These are phyloP conservation scores for Aegilops tauschii DNA, from an alignment of 176 grass and related monocot species.

Conservation along the genomic window DNA sequence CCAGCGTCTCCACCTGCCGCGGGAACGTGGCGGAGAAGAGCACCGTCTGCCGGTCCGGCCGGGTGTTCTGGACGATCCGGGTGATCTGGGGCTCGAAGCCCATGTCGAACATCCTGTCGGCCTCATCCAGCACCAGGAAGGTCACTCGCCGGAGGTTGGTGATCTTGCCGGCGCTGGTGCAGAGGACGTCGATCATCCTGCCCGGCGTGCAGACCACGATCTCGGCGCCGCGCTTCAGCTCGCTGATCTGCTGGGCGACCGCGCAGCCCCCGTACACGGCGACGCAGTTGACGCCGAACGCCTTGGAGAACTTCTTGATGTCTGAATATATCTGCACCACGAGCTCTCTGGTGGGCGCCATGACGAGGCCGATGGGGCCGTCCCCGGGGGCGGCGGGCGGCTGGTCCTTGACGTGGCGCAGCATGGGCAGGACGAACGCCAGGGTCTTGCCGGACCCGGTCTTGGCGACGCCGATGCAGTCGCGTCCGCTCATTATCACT, in stretches of 20 bases:
- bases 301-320: slow-evolving; percentile 87
- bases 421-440: slow-evolving; percentile 95
- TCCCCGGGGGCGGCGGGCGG: slow-evolving; percentile 74
- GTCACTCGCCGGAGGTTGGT: slow-evolving; percentile 88
- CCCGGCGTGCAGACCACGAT: slow-evolving; percentile 95
- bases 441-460: slow-evolving; percentile 96
- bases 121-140: slow-evolving; percentile 95
- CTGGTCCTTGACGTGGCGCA: slow-evolving; percentile 96
- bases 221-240: slow-evolving; percentile 90
- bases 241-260: slow-evolving; percentile 94
- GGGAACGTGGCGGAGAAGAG: slow-evolving; percentile 97
- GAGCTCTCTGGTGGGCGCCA: slow-evolving; percentile 95
- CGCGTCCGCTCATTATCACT: slow-evolving; percentile 89
- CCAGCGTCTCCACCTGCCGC: slow-evolving; percentile 85
- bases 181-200: slow-evolving; percentile 94
- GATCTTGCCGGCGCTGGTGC: slow-evolving; percentile 83
- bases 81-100: slow-evolving; percentile 97
- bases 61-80: slow-evolving; percentile 84
- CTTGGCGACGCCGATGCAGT: slow-evolving; percentile 93
- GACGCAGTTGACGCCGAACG: slow-evolving; percentile 84
- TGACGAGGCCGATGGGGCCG: slow-evolving; percentile 84
- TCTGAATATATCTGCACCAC: slow-evolving; percentile 93
- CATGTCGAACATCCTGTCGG: slow-evolving; percentile 99
- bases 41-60: slow-evolving; percentile 81
- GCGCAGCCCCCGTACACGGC: slow-evolving; percentile 87